A percentile compares a stretch with the other conserved stretches of the same genome.
Evolutionary conservation across 495 filamentous ascomycete species (phyloP).

Genomic region (Penicillium fimorum): DNA sequence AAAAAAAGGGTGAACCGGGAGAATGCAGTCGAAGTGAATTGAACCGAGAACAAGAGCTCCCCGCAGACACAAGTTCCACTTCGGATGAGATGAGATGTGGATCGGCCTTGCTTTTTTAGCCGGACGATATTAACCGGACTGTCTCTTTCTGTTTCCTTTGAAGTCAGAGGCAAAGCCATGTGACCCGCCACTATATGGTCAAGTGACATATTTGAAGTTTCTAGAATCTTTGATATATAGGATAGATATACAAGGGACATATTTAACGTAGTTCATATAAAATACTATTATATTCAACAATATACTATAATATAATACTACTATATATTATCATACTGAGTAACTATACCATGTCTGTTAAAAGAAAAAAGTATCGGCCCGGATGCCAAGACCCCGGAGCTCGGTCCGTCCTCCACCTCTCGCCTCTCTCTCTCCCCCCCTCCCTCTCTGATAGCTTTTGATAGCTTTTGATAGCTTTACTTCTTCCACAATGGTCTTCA

Average conservation of each 20-base stretch:
- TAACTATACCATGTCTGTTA: too few species aligned
- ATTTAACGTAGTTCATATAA: background rate
- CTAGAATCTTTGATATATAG: too few species aligned
- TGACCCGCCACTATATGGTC: background rate
- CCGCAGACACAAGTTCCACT: slow-evolving; percentile 1
- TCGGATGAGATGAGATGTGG: background rate
- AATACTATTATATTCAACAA: too few species aligned
- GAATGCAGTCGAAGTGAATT: slow-evolving; percentile 5
- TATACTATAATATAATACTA: too few species aligned
- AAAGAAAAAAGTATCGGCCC: background rate
- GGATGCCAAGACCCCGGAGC: slow-evolving; percentile 6
- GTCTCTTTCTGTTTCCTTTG: too few species aligned
- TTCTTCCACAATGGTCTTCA: slow-evolving; percentile 22
- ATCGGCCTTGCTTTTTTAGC: slow-evolving; percentile 19
- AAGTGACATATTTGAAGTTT: background rate
- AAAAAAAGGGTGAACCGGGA: slow-evolving; percentile 1
- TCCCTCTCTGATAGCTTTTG: background rate
- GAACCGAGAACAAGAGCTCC: slow-evolving; percentile 9
- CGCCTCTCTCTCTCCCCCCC: background rate
- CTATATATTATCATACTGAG: too few species aligned
- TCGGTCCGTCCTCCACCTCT: slow-evolving; percentile 9
- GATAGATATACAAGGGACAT: background rate
- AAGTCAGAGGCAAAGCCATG: background rate
- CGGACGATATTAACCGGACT: slow-evolving; percentile 26
- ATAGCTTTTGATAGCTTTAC: background rate